phyloP scores from a whole-genome alignment of 2,329 filamentous ascomycete genomes.

The Juglanconis oblonga region DNA sequence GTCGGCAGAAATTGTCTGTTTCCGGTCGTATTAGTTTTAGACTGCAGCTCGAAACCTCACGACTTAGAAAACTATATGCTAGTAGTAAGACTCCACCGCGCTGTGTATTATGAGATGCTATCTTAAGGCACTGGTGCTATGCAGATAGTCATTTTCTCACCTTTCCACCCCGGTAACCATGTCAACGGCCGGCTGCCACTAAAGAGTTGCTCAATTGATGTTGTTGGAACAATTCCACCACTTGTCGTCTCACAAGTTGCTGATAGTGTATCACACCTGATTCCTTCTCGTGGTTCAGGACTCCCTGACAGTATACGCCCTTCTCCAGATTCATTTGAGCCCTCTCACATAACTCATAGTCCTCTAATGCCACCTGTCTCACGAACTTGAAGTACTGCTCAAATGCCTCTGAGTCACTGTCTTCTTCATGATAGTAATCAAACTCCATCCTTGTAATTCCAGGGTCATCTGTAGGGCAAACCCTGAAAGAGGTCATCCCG shows the following conservation, averaged over 20 bases:
- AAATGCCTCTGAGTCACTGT: constrained; percentile 45
- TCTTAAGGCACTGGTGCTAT: too few species aligned
- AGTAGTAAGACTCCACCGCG: too few species aligned
- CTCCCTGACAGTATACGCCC: constrained; percentile 52
- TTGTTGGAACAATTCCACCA: background rate
- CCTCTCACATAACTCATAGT: constrained; percentile 55
- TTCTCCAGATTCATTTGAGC: constrained; percentile 51
- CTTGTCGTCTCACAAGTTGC: background rate
- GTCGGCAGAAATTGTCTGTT: too few species aligned
- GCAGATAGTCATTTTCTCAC: too few species aligned
- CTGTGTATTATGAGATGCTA: too few species aligned
- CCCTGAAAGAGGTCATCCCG: constrained; percentile 55
- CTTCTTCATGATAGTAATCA: constrained; percentile 52
- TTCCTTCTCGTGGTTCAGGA: constrained; percentile 54
- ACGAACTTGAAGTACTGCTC: constrained; percentile 56
- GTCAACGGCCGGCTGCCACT: too few species aligned
- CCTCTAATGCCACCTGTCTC: constrained; percentile 53
- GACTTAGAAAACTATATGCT: too few species aligned
- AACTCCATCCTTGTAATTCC: constrained; percentile 54
- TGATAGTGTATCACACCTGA: constrained; percentile 39
- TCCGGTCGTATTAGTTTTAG: too few species aligned
- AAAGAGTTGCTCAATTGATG: background rate
- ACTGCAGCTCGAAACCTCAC: too few species aligned
- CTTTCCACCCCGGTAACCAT: too few species aligned
- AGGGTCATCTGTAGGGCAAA: constrained; percentile 48